Evolutionary conservation across 371 early-diverging fungal species (phyloP), one percentile per base, ranked within the genome.

Genomic region (Saksenaea oblongispora): DNA sequence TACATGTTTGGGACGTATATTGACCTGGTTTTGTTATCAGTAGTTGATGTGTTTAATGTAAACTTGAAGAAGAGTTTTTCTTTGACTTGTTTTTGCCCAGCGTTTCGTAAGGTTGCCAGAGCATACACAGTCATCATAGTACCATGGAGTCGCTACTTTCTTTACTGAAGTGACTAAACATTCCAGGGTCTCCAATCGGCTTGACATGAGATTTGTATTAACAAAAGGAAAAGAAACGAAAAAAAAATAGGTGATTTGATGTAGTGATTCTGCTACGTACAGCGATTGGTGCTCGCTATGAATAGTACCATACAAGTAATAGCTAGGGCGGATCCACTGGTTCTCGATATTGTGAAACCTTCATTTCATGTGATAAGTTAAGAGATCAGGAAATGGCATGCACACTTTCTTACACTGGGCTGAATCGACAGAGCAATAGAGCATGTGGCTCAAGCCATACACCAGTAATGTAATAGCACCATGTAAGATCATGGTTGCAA

Each of bases 171-270:
- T 47, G 11, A 18, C 11, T 10, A 47, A 47, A 73, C 73, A 69
- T 67, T 57, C 64, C 79, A 73, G 67, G 64, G 79, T 79, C 79
- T 79, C 79, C 79, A 79, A 73, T 70, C 64, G 71, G 70, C 76
- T 73, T 65, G 26, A 79, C 79, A 79, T 73, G 66, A n/a, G 51
- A 47, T 62, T 63, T 35, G 31, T 34, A 56, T 36, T 36, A 51
- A 47, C n/a, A n/a, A 56, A 17, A 56, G 41, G 56, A 47, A 57
- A 61, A 57, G 18, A 63, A 27, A 18, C 18, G n/a, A n/a, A 22
- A 28, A 55, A 34, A 55, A 55, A 44, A 44, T 44, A 44, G 44
- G 44, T 17, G 44, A 15, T 22, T 44, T 44, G 17, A 44, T 15
- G 31, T 31, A 31, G 31, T 31, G 7, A 7, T 31, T 10, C 22